Conservation (phyloP, 352 stramenopile genomes). For the Phytophthora litchii region DNA sequence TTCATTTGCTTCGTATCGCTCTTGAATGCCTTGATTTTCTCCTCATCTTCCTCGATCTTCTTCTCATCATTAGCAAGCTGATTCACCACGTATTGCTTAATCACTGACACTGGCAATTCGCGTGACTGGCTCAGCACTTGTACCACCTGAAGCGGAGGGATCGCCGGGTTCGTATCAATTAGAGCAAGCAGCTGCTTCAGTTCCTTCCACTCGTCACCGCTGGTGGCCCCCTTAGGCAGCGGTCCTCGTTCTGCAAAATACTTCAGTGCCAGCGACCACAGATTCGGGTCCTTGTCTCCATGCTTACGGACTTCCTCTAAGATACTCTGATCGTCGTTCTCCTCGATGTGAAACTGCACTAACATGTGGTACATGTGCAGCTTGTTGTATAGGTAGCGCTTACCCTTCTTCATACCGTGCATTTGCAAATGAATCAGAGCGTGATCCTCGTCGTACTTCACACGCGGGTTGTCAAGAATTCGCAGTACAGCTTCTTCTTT, state of each 20-base stretch:
- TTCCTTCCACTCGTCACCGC: slow-evolving; percentile 79
- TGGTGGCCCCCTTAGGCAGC: slow-evolving; percentile 64
- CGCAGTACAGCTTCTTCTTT: slow-evolving; percentile 85
- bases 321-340: slow-evolving; percentile 90
- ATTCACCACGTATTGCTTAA: slow-evolving; percentile 89
- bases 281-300: slow-evolving; percentile 88
- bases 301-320: slow-evolving; percentile 91
- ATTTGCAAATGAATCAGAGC: slow-evolving; percentile 94
- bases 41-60: slow-evolving; percentile 85
- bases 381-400: slow-evolving; percentile 95
- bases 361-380: slow-evolving; percentile 95
- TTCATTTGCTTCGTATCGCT: slow-evolving; percentile 90
- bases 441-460: slow-evolving; percentile 93
- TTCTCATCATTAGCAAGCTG: slow-evolving; percentile 80
- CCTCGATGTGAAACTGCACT: slow-evolving; percentile 93
- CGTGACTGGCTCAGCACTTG: slow-evolving; percentile 85
- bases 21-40: slow-evolving; percentile 90
- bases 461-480: slow-evolving; percentile 90
- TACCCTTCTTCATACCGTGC: slow-evolving; percentile 91
- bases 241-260: slow-evolving; percentile 89
- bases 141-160: slow-evolving; percentile 85
- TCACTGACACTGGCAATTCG: slow-evolving; percentile 79
- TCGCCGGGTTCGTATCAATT: slow-evolving; percentile 82
- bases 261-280: slow-evolving; percentile 91
- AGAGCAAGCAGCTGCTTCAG: slow-evolving; percentile 78